phyloP scores from a whole-genome alignment of 208 protist species.

The Lotmaria passim region DNA sequence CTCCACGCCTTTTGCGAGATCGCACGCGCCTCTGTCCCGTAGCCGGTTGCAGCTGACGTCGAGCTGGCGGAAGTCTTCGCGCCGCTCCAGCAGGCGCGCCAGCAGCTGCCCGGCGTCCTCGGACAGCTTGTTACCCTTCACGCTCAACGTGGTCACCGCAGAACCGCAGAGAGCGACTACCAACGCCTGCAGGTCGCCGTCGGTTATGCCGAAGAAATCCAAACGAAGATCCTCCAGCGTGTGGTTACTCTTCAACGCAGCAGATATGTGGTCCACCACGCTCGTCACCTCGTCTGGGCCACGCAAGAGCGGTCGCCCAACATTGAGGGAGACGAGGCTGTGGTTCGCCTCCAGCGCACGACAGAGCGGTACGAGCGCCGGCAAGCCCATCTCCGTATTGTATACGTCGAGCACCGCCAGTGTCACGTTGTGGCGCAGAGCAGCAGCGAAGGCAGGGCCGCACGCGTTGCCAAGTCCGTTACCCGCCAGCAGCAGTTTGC shows the following conservation, averaged over 20 bases:
- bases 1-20: slow-evolving; percentile 44
- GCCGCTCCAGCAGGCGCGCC: slow-evolving; percentile 55
- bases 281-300: slow-evolving; percentile 68
- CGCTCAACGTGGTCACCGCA: slow-evolving; percentile 42
- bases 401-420: slow-evolving; percentile 63
- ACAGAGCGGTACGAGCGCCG: slow-evolving; percentile 56
- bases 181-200: slow-evolving; percentile 49
- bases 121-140: slow-evolving; percentile 78
- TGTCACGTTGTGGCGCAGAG: slow-evolving; percentile 40
- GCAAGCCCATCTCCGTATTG: slow-evolving; percentile 60
- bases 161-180: slow-evolving; percentile 55
- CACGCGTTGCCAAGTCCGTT: slow-evolving; percentile 57
- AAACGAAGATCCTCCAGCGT: slow-evolving; percentile 55
- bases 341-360: slow-evolving; percentile 45
- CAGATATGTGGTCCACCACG: slow-evolving; percentile 67
- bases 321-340: slow-evolving; percentile 56
- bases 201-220: slow-evolving; percentile 60
- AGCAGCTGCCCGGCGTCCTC: slow-evolving; percentile 60
- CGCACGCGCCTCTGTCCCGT: slow-evolving; percentile 56
- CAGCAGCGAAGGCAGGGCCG: slow-evolving; percentile 41
- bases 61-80: slow-evolving; percentile 57
- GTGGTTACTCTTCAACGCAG: slow-evolving; percentile 51
- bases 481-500: slow-evolving; percentile 44
- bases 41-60: slow-evolving; percentile 73
- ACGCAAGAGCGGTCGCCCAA: slow-evolving; percentile 64